phyloP scores from a whole-genome alignment of 2,329 filamentous ascomycete species.

The Trichoderma sp. region DNA sequence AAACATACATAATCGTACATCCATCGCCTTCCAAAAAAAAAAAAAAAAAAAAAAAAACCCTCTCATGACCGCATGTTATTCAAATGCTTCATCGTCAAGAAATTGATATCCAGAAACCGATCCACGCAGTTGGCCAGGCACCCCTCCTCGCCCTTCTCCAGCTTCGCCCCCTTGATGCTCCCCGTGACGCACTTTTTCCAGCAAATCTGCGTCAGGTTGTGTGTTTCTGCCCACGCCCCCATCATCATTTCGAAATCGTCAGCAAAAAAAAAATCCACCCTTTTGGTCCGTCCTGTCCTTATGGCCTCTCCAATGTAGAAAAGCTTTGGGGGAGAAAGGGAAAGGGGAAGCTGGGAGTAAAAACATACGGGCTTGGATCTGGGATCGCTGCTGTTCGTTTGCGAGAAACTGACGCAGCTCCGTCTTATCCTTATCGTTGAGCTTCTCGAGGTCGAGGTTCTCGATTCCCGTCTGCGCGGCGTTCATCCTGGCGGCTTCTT shows the following conservation, averaged over 20 bases:
- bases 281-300: too few species aligned
- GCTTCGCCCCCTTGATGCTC: constrained; percentile 67
- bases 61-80: constrained; percentile 56
- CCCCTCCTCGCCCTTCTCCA: constrained; percentile 76
- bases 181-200: constrained; percentile 91
- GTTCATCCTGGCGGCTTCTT: constrained; percentile 39
- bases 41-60: too few species aligned
- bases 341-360: background rate
- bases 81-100: constrained; percentile 82
- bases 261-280: background rate
- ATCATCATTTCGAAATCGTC: too few species aligned
- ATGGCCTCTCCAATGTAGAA: too few species aligned
- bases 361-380: constrained; percentile 61
- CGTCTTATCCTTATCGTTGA: constrained; percentile 79
- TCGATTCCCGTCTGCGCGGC: constrained; percentile 46
- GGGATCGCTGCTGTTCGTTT: constrained; percentile 84
- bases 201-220: constrained; percentile 71
- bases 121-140: constrained; percentile 94
- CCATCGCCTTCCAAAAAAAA: background rate
- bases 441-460: constrained; percentile 68
- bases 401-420: constrained; percentile 85
- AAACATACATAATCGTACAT: constrained; percentile 18
- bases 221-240: constrained; percentile 48
- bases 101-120: constrained; percentile 86
- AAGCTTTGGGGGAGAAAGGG: too few species aligned